Percentiles rank a stretch among this genome's conserved stretches.
These are phyloP conservation scores for Tricholoma sp. DNA, from an alignment of 768 basidiomycete genomes.

Conservation along the genomic window DNA sequence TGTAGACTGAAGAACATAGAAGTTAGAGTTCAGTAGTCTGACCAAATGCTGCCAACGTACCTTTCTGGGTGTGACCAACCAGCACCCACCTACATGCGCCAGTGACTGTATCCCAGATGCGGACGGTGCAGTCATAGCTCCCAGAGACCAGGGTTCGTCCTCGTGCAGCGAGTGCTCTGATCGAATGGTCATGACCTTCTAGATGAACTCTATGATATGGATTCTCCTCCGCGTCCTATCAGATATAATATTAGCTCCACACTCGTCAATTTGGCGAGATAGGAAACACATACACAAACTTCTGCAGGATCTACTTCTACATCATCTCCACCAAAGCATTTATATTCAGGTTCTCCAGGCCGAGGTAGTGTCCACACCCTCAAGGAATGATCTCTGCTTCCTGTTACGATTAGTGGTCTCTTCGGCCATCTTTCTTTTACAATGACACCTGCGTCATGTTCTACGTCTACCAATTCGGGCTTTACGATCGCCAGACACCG, in stretches of 20 bases:
- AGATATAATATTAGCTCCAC: conserved; percentile 30
- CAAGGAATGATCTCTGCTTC: conserved; percentile 65
- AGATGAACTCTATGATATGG: conserved; percentile 87
- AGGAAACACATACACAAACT: conserved; percentile 27
- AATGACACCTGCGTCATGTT: conserved; percentile 55
- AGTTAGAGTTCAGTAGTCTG: neutral
- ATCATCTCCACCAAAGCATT: conserved; percentile 58
- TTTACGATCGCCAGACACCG: conserved; percentile 95
- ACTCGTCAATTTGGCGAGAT: neutral
- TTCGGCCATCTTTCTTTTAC: conserved; percentile 68
- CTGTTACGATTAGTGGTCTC: conserved; percentile 67
- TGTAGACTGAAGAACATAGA: conserved; percentile 64
- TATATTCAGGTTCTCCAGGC: conserved; percentile 73
- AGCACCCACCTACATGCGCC: conserved; percentile 79
- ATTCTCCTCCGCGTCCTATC: conserved; percentile 64
- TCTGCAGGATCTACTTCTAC: conserved; percentile 51
- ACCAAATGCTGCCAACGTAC: conserved; percentile 30
- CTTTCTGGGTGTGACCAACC: conserved; percentile 89
- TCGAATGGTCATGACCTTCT: conserved; percentile 87
- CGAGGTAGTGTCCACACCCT: conserved; percentile 53
- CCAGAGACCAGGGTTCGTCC: conserved; percentile 90
- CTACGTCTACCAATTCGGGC: conserved; percentile 79
- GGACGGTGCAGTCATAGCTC: conserved; percentile 92
- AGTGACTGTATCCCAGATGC: conserved; percentile 91
- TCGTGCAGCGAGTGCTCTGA: conserved; percentile 87